phyloP scores from a whole-genome alignment of 1,284 basidiomycete species.

The Moesziomyces sp. region DNA sequence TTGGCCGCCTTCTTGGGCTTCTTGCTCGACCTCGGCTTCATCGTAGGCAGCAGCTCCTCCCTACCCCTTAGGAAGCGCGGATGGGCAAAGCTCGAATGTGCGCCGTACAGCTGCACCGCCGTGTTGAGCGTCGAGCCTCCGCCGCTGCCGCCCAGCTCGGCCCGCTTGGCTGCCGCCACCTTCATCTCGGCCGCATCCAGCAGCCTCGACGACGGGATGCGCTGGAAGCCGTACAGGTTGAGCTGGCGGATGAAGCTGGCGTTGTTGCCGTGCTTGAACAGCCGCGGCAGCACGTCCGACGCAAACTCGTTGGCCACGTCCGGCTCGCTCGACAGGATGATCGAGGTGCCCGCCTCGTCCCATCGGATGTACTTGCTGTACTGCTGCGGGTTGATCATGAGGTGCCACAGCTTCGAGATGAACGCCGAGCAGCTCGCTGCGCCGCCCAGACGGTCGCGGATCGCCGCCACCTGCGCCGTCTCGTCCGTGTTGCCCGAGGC shows the following conservation, averaged over 20 bases:
- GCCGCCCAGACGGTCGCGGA: slow-evolving; percentile 64
- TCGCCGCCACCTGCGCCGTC: slow-evolving; percentile 63
- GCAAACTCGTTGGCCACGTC: slow-evolving; percentile 65
- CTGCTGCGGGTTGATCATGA: slow-evolving; percentile 64
- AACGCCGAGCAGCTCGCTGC: slow-evolving; percentile 67
- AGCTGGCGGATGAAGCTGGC: slow-evolving; percentile 66
- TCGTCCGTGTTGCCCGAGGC: slow-evolving; percentile 53
- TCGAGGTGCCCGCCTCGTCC: slow-evolving; percentile 62
- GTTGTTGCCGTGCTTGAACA: slow-evolving; percentile 68
- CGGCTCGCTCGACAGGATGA: slow-evolving; percentile 65
- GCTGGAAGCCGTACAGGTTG: slow-evolving; percentile 67
- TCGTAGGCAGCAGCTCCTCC: slow-evolving; percentile 61
- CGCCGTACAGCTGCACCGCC: slow-evolving; percentile 63
- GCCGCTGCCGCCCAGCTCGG: slow-evolving; percentile 24
- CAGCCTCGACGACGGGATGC: slow-evolving; percentile 63
- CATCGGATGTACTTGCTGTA: slow-evolving; percentile 63
- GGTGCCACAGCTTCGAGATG: slow-evolving; percentile 67
- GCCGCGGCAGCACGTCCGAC: slow-evolving; percentile 59
- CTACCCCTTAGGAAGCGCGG: slow-evolving; percentile 62
- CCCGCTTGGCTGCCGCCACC: slow-evolving; percentile 45
- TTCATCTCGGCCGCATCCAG: slow-evolving; percentile 61
- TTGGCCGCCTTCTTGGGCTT: slow-evolving; percentile 60
- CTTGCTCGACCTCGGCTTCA: slow-evolving; percentile 66
- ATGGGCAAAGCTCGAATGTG: slow-evolving; percentile 65
- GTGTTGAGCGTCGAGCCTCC: slow-evolving; percentile 53